Base-by-base conservation (phyloP, 2,329 filamentous ascomycete species). In the Pseudogymnoascus sp. region DNA sequence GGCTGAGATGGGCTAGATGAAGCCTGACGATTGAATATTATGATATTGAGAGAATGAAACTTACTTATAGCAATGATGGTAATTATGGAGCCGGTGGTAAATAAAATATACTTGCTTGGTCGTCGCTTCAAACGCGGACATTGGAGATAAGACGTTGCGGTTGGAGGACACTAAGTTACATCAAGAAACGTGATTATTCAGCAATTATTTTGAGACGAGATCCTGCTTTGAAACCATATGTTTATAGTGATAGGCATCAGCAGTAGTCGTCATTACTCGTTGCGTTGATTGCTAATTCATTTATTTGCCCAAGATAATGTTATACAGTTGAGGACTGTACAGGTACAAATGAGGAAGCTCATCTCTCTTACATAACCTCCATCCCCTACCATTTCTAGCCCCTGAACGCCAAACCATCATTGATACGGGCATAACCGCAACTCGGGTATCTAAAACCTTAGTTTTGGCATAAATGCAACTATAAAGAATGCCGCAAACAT, bases 391-490 rank as follows among this genome's bases (percentile, higher is more conserved):
- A 34, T 34, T 62, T 64, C 31, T 61, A 60, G 16, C 28, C 65
- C 28, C 36, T 57, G 28, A 57, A 57, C 51, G 28, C 51, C 51
- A 19, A 57, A 34, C n/a, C 51, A 57, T 57, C 51, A 57, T 57
- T 57, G 8, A 57, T 13, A 57, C n/a, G n/a, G 28, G 25, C 28
- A 57, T 31, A 54, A 54, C 48, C 48, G 25, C 51, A 57, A 57
- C 51, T 14, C 16, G 28, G 51, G 51, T 57, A 57, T 57, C n/a
- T 66, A 96, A 72, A 96, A 95, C 71, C 93, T 83, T 74, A 97
- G 77, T 79, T 97, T 98, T 0, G 93, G 93, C 73, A 92, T 79
- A 61, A 93, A 82, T 79, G 93, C 93, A 11, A 97, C 93, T 68
- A 97, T 76, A 73, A 96, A 70, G 37, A 96, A 79, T 16, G 92